These are phyloP conservation scores for Apiotrichum sp. DNA, from an alignment of 1,284 basidiomycete species.

Conservation along the genomic window DNA sequence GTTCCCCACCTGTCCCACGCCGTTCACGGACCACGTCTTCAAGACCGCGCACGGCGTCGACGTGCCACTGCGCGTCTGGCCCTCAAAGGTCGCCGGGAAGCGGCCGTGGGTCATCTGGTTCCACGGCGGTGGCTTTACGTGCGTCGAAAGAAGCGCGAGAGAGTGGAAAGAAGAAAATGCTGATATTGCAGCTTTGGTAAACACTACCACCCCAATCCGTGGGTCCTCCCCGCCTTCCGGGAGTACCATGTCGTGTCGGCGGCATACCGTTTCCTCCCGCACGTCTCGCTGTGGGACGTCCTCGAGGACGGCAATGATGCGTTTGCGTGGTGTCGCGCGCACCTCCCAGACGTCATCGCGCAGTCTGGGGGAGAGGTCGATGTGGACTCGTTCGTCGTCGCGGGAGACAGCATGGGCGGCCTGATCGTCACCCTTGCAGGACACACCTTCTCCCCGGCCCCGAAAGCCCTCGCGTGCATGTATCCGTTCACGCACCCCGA, in stretches of 20 bases:
- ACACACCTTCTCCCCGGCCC: not conserved
- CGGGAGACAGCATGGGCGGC: slow-evolving; percentile 30
- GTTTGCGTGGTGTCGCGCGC: slow-evolving; percentile 16
- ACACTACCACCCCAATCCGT: slow-evolving; percentile 13
- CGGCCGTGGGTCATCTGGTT: slow-evolving; percentile 17
- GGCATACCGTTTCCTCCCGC: slow-evolving; percentile 27
- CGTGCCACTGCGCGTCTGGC: slow-evolving; percentile 28
- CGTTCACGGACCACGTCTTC: slow-evolving; percentile 28
- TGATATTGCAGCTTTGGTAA: not conserved
- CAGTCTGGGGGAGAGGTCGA: slow-evolving; percentile 5
- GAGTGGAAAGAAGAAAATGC: not conserved
- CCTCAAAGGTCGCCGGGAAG: slow-evolving; percentile 4
- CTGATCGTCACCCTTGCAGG: slow-evolving; percentile 3
- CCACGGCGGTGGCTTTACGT: slow-evolving; percentile 15
- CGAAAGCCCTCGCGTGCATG: slow-evolving; percentile 15
- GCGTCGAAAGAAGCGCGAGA: not conserved
- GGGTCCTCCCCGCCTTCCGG: slow-evolving; percentile 24
- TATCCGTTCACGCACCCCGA: slow-evolving; percentile 22
- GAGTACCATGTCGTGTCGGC: slow-evolving; percentile 31
- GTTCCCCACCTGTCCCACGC: not conserved
- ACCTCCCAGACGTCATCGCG: slow-evolving; percentile 12
- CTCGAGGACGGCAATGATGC: slow-evolving; percentile 23
- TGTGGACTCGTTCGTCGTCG: slow-evolving; percentile 21
- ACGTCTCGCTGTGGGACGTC: slow-evolving; percentile 21
- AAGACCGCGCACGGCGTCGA: slow-evolving; percentile 23